Evolutionary conservation across 345 rosid species (phyloP), one percentile per base, ranked within the genome.

Genomic region (Corchorus olitorius): DNA sequence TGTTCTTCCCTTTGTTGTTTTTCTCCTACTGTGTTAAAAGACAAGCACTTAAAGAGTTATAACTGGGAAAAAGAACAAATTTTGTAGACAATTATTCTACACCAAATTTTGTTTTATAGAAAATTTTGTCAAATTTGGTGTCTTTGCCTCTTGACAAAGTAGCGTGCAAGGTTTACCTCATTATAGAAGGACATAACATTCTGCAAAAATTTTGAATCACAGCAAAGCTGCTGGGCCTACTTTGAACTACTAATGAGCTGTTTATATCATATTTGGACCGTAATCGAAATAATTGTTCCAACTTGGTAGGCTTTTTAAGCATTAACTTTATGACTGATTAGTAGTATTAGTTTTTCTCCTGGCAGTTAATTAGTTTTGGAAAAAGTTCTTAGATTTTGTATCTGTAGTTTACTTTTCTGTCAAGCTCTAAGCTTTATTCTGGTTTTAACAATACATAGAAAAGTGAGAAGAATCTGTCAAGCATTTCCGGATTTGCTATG

Each of bases 141-240:
- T 56, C 74, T 70, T 70, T 11, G 74, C 74, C 17, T 70, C 43
- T 20, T 70, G 17, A 50, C n/a, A 8, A 27, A 11, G 14, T 52
- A 53, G n/a, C 27, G 17, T 17, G 15, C 61, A 52, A 53, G 22
- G 15, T 48, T 48, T 49, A 15, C 56, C 58, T 15, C 43, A 15
- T 69, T 68, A 27, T 33, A 68, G 43, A 33, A 33, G 15, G 43
- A 0, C 11, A 46, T 20, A 3, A 39, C 33, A 67, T 20, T 67
- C 39, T 67, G 72, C 56, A 67, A 67, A 22, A 10, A 22, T 5
- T 45, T 66, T 20, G 14, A 13, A 41, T 49, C 15, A 33, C 59
- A 49, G 43, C 73, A 43, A 33, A 69, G 73, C 15, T 69, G 22
- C 9, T 14, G 60, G 15, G 46, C 73, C 60, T 50, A 50, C 60